Evolutionary conservation across 2,329 filamentous ascomycete genomes (phyloP).

Genomic region (Diaporthe vaccinii): DNA sequence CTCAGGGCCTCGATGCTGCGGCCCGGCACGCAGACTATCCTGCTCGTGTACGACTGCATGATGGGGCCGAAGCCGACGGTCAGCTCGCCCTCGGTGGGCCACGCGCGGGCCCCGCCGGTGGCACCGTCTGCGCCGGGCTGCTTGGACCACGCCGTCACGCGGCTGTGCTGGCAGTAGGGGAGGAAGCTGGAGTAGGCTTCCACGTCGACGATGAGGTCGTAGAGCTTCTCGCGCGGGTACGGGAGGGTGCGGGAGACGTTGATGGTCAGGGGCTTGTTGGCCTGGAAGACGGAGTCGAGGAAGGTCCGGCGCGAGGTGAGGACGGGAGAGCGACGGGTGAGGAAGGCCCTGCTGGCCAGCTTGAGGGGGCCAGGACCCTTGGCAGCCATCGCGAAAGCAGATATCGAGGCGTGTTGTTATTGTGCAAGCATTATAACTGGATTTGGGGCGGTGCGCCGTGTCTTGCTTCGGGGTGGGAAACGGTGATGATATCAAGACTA

Average conservation of each 20-base stretch:
- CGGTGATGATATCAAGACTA: conserved; percentile 33
- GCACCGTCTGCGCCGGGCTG: conserved; percentile 57
- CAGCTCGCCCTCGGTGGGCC: conserved; percentile 83
- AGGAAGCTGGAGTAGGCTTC: conserved; percentile 87
- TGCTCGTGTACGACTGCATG: conserved; percentile 85
- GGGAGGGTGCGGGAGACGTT: conserved; percentile 82
- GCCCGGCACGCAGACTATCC: conserved; percentile 82
- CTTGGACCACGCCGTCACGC: conserved; percentile 80
- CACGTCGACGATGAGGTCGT: conserved; percentile 89
- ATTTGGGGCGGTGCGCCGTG: neutral
- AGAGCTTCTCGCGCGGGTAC: conserved; percentile 79
- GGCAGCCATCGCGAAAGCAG: conserved; percentile 31
- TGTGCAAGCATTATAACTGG: conserved; percentile 9
- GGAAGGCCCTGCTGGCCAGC: conserved; percentile 23
- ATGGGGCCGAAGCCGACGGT: conserved; percentile 88
- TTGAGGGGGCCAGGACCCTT: conserved; percentile 31
- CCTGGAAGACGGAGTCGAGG: conserved; percentile 43
- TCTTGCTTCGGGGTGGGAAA: neutral
- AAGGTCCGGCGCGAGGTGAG: conserved; percentile 37
- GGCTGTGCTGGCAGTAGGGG: conserved; percentile 87
- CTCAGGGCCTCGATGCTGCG: conserved; percentile 83
- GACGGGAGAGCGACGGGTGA: neutral
- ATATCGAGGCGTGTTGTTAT: neutral
- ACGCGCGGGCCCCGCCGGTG: conserved; percentile 56
- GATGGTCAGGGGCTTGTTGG: conserved; percentile 69